These are phyloP conservation scores for Phaeosphaeria sp. DNA, from an alignment of 2,329 filamentous ascomycete genomes.

Conservation along the genomic window DNA sequence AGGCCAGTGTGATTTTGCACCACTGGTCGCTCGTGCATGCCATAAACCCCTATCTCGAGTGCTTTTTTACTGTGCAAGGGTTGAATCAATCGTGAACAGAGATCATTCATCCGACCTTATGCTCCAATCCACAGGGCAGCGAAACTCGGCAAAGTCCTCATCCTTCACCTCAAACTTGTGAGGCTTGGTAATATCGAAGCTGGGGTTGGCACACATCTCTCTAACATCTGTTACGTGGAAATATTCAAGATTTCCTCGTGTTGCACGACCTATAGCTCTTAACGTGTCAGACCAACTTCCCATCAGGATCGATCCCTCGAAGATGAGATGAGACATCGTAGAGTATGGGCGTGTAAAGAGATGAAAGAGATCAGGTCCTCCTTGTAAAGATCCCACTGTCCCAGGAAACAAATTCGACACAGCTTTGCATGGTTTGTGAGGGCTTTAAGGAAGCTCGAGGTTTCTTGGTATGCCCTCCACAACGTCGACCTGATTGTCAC, in stretches of 20 bases:
- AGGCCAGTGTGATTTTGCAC: no score
- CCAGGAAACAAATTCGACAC: background rate
- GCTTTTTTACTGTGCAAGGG: no score
- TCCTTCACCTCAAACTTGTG: background rate
- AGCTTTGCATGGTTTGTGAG: background rate
- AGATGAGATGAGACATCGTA: slow-evolving; percentile 2
- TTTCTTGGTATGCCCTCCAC: no score
- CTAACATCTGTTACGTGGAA: background rate
- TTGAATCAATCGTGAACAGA: no score
- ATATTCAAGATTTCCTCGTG: background rate
- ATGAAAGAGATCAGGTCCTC: background rate
- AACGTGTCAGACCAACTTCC: background rate
- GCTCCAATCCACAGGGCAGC: background rate
- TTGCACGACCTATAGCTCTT: background rate
- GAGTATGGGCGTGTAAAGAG: background rate
- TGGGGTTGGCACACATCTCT: background rate
- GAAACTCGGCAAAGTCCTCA: background rate
- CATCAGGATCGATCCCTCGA: background rate
- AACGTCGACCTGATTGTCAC: no score
- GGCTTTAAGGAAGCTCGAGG: no score
- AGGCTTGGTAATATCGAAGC: background rate
- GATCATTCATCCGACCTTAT: no score
- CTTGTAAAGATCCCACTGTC: background rate
- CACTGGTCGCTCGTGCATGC: no score
- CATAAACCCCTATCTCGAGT: no score